Conservation (phyloP, 208 protist species). For the Trypanosoma avium region DNA sequence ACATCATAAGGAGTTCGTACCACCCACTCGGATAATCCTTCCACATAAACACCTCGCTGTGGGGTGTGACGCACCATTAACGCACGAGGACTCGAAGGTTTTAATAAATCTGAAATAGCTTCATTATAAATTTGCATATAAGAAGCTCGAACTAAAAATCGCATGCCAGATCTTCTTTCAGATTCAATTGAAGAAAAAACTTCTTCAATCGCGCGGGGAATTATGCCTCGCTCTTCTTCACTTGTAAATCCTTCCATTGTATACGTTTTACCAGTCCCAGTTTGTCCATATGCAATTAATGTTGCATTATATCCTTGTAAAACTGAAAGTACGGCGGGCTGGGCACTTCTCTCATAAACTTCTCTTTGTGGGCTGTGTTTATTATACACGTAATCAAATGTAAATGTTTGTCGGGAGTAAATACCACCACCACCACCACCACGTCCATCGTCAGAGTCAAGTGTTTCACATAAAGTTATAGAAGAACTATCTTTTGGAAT, state of each 20-base stretch:
- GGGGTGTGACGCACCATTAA: slow-evolving; percentile 64
- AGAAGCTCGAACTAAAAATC: slow-evolving; percentile 63
- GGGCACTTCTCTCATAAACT: slow-evolving; percentile 75
- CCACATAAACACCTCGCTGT: slow-evolving; percentile 90
- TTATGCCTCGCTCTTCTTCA: slow-evolving; percentile 80
- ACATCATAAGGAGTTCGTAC: slow-evolving; percentile 90
- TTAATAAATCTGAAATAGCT: slow-evolving; percentile 79
- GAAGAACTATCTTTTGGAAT: slow-evolving; percentile 43
- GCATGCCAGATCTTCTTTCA: slow-evolving; percentile 17
- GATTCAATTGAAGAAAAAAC: slow-evolving; percentile 50
- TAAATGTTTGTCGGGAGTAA: slow-evolving; percentile 76
- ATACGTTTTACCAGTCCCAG: slow-evolving; percentile 85
- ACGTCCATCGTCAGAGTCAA: slow-evolving; percentile 49
- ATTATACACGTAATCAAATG: slow-evolving; percentile 70
- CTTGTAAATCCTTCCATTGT: slow-evolving; percentile 89
- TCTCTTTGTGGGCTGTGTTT: slow-evolving; percentile 49
- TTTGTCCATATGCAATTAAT: slow-evolving; percentile 90
- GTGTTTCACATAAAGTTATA: slow-evolving; percentile 74
- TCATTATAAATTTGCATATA: slow-evolving; percentile 94
- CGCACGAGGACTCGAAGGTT: slow-evolving; percentile 26
- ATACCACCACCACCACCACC: slow-evolving; percentile 43
- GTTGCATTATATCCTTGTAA: slow-evolving; percentile 86
- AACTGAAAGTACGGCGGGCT: slow-evolving; percentile 68
- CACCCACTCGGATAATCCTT: slow-evolving; percentile 89
- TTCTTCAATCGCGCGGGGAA: slow-evolving; percentile 64